A percentile compares a stretch with the other conserved stretches of the same genome.
phyloP scores from a whole-genome alignment of 257 asterid genomes.

The Agastache rugosa region DNA sequence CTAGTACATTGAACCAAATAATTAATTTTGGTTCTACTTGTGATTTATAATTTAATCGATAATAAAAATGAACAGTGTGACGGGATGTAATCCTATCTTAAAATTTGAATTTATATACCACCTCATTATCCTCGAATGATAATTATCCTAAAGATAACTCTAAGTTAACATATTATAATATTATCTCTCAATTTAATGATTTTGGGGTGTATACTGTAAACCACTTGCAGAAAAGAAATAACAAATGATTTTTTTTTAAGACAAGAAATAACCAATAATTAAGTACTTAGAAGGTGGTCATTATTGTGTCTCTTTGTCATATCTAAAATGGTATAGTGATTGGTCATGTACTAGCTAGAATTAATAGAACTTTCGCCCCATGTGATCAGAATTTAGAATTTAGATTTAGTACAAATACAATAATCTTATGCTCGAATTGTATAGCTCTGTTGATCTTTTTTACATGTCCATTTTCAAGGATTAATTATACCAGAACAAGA shows the following conservation, averaged over 20 bases:
- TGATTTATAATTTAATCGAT: neutral
- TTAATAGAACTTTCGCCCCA: neutral
- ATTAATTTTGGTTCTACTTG: neutral
- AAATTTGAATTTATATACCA: neutral
- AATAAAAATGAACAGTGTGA: neutral
- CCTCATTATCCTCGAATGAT: neutral
- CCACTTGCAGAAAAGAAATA: neutral
- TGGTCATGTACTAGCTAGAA: neutral
- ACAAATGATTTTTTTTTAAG: neutral
- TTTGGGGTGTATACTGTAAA: neutral
- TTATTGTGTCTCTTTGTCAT: neutral
- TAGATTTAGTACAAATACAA: neutral
- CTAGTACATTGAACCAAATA: conserved; percentile 3
- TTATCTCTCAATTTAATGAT: neutral
- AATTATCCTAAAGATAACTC: neutral
- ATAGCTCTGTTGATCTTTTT: neutral
- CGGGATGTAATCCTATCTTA: neutral
- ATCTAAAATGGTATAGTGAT: neutral
- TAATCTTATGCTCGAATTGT: neutral
- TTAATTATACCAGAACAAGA: too few relatives aligned
- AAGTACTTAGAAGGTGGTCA: neutral
- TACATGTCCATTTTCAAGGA: too few relatives aligned
- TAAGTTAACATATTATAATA: neutral
- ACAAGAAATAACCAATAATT: neutral
- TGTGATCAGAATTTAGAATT: neutral